Evolutionary conservation across 495 filamentous ascomycete genomes (phyloP).

Genomic region (Tuber brumale): DNA sequence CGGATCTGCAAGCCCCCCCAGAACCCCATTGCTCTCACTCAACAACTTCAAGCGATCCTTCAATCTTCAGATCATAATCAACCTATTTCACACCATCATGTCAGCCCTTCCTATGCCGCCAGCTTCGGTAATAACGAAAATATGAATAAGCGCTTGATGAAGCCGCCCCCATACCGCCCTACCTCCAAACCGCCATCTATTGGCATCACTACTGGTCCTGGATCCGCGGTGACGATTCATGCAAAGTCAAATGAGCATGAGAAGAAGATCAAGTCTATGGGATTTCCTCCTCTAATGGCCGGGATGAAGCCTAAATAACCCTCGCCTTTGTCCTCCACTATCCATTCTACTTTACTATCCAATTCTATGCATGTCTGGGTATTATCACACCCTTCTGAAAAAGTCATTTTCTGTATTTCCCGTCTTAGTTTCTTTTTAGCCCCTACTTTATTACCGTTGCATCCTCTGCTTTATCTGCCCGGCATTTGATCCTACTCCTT

Average conservation of each 20-base stretch:
- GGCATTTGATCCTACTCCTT: neutral
- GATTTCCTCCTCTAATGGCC: slow-evolving; percentile 39
- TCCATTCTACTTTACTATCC: neutral
- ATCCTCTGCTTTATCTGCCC: neutral
- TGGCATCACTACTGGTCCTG: slow-evolving; percentile 5
- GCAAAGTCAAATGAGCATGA: slow-evolving; percentile 37
- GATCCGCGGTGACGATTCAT: slow-evolving; percentile 8
- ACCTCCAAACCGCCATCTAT: neutral
- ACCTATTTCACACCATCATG: slow-evolving; percentile 5
- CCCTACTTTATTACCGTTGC: neutral
- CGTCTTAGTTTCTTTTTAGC: neutral
- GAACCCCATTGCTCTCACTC: slow-evolving; percentile 17
- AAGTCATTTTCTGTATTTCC: neutral
- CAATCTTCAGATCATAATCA: slow-evolving; percentile 1
- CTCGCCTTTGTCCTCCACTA: too few species aligned
- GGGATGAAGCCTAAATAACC: slow-evolving; percentile 33
- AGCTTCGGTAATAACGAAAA: slow-evolving; percentile 39
- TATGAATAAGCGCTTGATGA: slow-evolving; percentile 39
- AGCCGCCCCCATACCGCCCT: slow-evolving; percentile 36
- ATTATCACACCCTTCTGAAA: neutral
- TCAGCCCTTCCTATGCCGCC: slow-evolving; percentile 22
- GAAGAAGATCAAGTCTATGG: slow-evolving; percentile 41
- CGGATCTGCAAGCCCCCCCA: slow-evolving; percentile 17
- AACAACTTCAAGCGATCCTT: slow-evolving; percentile 28
- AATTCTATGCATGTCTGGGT: neutral